Conservation (phyloP, 2,329 filamentous ascomycete genomes). For the Pseudogymnoascus sp. region DNA sequence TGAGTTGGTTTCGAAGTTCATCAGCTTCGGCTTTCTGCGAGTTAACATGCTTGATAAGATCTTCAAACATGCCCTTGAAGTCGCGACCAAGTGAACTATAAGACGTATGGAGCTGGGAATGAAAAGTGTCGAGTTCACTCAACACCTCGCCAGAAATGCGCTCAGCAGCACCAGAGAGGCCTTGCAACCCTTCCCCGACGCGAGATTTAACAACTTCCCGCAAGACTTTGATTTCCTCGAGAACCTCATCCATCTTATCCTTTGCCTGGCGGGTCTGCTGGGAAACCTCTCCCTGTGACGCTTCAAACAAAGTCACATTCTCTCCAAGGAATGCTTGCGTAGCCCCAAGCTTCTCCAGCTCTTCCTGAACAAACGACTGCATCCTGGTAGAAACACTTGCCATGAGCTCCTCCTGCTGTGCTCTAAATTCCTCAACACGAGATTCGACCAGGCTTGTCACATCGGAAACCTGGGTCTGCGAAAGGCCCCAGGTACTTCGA, state of each 20-base stretch:
- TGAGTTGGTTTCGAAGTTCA: constrained; percentile 60
- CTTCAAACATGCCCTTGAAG: constrained; percentile 78
- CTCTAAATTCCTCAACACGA: constrained; percentile 63
- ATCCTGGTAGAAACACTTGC: constrained; percentile 60
- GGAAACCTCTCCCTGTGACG: constrained; percentile 59
- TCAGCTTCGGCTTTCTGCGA: constrained; percentile 71
- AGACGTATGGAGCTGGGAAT: constrained; percentile 71
- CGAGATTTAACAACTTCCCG: constrained; percentile 80
- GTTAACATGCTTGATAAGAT: constrained; percentile 64
- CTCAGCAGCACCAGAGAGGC: constrained; percentile 75
- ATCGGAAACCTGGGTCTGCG: constrained; percentile 65
- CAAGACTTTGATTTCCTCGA: constrained; percentile 86
- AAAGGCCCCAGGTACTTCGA: constrained; percentile 66
- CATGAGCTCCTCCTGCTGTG: constrained; percentile 64
- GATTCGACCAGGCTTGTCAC: constrained; percentile 70
- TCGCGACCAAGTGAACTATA: constrained; percentile 78
- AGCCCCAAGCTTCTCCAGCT: constrained; percentile 60
- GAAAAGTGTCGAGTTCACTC: constrained; percentile 75
- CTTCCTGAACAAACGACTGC: constrained; percentile 65
- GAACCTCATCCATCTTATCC: constrained; percentile 79
- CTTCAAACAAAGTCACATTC: constrained; percentile 58
- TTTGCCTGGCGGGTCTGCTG: constrained; percentile 60
- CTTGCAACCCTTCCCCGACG: constrained; percentile 75
- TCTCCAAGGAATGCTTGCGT: constrained; percentile 64
- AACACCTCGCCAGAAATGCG: constrained; percentile 85